Percentiles rank a stretch among this genome's conserved stretches.
Evolutionary conservation across 768 basidiomycete genomes (phyloP).

Genomic region (Boletus fagicola): DNA sequence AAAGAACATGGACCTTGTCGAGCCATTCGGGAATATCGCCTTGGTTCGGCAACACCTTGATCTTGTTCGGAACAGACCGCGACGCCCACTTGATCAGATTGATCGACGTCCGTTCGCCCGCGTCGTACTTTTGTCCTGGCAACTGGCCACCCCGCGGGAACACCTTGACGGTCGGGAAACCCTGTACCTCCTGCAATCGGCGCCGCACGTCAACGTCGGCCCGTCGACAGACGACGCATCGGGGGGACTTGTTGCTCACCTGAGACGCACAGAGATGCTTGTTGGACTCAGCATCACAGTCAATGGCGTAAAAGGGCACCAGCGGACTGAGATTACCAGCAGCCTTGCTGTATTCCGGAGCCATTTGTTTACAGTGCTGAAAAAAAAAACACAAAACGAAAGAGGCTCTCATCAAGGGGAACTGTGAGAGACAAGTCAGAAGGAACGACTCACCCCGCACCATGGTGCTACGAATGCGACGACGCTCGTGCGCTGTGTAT

Average conservation of each 20-base stretch:
- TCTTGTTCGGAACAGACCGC: constrained; percentile 67
- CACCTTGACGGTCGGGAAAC: constrained; percentile 92
- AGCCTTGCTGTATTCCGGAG: constrained; percentile 81
- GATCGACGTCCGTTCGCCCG: constrained; percentile 65
- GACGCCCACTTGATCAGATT: constrained; percentile 76
- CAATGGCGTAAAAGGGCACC: constrained; percentile 88
- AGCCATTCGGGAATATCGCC: constrained; percentile 68
- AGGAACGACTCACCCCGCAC: constrained; percentile 67
- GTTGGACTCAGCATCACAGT: constrained; percentile 83
- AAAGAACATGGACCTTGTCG: constrained; percentile 52
- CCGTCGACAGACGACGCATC: no score
- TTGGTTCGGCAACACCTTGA: constrained; percentile 55
- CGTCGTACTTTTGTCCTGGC: constrained; percentile 63
- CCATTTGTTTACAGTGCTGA: constrained; percentile 79
- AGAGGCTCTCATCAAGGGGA: neutral
- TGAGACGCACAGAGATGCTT: constrained; percentile 81
- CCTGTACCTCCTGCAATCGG: constrained; percentile 62
- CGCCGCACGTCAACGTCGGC: neutral
- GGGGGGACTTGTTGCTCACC: constrained; percentile 33
- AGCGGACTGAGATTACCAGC: constrained; percentile 77
- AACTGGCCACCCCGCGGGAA: constrained; percentile 75
- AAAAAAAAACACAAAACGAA: no score
- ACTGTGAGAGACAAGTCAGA: neutral
- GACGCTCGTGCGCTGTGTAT: constrained; percentile 61
- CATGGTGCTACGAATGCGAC: constrained; percentile 95